Percentiles rank a stretch among this genome's conserved stretches.
Evolutionary conservation across 805 yeast species (phyloP).

Genomic region (Suhomyces kilbournensis): DNA sequence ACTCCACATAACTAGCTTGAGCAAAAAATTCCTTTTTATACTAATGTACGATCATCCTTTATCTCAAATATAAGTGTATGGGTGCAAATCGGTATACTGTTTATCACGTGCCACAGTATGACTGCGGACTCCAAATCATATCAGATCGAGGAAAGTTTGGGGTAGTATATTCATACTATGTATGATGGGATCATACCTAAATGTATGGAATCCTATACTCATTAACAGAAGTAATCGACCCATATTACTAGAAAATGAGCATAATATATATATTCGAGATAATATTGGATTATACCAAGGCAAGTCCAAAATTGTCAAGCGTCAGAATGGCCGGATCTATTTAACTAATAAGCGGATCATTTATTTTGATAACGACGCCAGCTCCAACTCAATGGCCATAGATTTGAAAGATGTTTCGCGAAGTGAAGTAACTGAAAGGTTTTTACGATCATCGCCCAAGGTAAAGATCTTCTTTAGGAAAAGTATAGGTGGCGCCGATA

Average conservation of each 20-base stretch:
- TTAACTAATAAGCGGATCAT: conserved; percentile 72
- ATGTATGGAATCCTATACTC: conserved; percentile 35
- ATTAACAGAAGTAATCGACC: conserved; percentile 41
- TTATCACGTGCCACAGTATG: background rate
- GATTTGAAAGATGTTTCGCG: conserved; percentile 40
- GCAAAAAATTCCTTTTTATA: no score
- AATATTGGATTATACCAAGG: conserved; percentile 79
- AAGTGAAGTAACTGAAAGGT: conserved; percentile 48
- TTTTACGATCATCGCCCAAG: conserved; percentile 77
- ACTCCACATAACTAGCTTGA: background rate
- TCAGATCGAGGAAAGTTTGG: background rate
- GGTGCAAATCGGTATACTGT: background rate
- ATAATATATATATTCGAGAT: conserved; percentile 32
- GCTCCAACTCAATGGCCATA: conserved; percentile 48
- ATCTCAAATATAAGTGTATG: background rate
- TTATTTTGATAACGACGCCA: conserved; percentile 55
- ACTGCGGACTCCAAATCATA: background rate
- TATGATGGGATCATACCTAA: conserved; percentile 10
- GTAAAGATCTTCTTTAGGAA: conserved; percentile 38
- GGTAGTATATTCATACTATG: background rate
- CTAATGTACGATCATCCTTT: background rate
- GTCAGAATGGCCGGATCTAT: conserved; percentile 76
- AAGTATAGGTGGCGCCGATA: background rate
- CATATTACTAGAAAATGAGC: conserved; percentile 30
- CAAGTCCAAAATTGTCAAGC: conserved; percentile 54